A percentile compares a stretch with the other conserved stretches of the same genome.
These are phyloP conservation scores for Cydonia oblonga DNA, from an alignment of 331 rosid genomes.

Conservation along the genomic window DNA sequence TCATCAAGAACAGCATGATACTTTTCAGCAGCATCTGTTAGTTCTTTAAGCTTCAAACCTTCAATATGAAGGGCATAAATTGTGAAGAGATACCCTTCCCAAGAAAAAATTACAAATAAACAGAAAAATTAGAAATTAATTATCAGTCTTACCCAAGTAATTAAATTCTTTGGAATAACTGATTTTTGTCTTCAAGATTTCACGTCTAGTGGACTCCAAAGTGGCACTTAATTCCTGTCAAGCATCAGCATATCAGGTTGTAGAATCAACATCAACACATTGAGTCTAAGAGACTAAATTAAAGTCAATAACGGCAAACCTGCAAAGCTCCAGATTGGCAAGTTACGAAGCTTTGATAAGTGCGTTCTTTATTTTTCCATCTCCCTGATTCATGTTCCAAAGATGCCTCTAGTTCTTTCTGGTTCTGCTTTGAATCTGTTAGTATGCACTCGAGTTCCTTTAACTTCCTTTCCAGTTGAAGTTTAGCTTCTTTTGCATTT, in stretches of 20 bases:
- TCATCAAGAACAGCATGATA: conserved; percentile 65
- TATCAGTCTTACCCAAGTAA: conserved; percentile 55
- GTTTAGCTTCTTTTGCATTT: conserved; percentile 51
- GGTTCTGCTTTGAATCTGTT: conserved; percentile 49
- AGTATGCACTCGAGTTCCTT: conserved; percentile 37
- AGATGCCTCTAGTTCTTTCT: conserved; percentile 59
- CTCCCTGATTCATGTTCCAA: conserved; percentile 63
- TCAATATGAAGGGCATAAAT: background rate
- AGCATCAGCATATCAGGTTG: conserved; percentile 8
- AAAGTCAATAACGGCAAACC: conserved; percentile 37
- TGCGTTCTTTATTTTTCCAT: conserved; percentile 70
- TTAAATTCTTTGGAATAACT: conserved; percentile 54
- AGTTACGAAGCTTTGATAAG: conserved; percentile 42
- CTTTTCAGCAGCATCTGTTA: conserved; percentile 66
- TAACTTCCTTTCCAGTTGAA: conserved; percentile 44
- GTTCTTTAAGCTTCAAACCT: conserved; percentile 37
- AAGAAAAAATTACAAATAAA: background rate
- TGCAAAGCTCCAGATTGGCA: conserved; percentile 48
- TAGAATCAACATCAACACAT: background rate
- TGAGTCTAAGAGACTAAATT: background rate
- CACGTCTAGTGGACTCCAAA: conserved; percentile 54
- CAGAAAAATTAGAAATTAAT: conserved; percentile 1
- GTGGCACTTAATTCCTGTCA: conserved; percentile 50
- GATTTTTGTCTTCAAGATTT: conserved; percentile 52
- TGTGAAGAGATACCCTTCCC: background rate